These are phyloP conservation scores for Kluyveromyces sp. DNA, from an alignment of 1,139 yeast species.

Conservation along the genomic window DNA sequence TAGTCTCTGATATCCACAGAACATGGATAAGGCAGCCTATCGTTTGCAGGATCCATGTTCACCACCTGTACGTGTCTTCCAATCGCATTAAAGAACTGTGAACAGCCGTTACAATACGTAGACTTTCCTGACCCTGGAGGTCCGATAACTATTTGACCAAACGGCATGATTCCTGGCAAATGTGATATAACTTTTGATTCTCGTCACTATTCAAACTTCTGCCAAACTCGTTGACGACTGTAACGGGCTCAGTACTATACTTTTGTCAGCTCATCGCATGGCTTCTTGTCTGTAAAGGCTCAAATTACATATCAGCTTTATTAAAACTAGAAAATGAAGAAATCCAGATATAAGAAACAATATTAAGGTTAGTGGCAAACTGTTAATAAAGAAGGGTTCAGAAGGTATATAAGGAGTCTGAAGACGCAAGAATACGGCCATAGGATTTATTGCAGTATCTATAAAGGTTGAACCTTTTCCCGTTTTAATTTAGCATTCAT, in stretches of 20 bases:
- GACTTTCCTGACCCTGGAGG: constrained; percentile 99
- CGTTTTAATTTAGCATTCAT: neutral
- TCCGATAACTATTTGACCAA: constrained; percentile 91
- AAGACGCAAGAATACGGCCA: too few species aligned
- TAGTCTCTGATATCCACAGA: constrained; percentile 85
- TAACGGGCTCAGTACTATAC: neutral
- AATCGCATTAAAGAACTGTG: constrained; percentile 85
- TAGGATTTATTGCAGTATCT: too few species aligned
- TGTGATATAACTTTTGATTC: neutral
- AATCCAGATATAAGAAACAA: neutral
- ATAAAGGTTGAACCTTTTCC: too few species aligned
- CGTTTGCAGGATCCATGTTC: constrained; percentile 95
- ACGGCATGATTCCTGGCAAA: constrained; percentile 39
- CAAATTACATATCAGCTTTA: too few species aligned
- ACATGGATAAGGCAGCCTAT: constrained; percentile 69
- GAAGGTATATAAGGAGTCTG: too few species aligned
- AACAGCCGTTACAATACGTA: constrained; percentile 87
- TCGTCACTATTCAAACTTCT: neutral
- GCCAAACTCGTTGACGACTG: too few species aligned
- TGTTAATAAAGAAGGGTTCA: neutral
- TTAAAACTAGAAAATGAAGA: neutral
- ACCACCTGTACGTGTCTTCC: constrained; percentile 81
- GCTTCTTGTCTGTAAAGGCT: neutral
- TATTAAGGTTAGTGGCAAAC: neutral
- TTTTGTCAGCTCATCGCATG: neutral